phyloP scores from a whole-genome alignment of 2,329 filamentous ascomycete species.

The Colletotrichum higginsianum region DNA sequence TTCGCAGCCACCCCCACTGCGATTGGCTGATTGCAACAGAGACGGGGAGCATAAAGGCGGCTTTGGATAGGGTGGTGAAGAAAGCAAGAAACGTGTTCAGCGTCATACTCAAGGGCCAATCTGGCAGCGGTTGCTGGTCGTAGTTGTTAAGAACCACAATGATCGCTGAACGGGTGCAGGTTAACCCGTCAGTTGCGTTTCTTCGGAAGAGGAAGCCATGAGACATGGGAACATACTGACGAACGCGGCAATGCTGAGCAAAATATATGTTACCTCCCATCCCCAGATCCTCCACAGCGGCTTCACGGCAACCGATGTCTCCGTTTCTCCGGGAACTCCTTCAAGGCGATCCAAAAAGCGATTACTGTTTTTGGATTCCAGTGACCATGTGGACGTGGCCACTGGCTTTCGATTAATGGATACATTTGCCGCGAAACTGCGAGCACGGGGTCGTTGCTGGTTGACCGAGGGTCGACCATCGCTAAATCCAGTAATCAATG shows the following conservation, averaged over 20 bases:
- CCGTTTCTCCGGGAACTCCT: no score
- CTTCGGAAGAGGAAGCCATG: no score
- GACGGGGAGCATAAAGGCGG: constrained; percentile 36
- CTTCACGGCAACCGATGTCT: background rate
- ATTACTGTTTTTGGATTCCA: background rate
- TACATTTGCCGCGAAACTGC: background rate
- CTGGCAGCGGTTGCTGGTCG: constrained; percentile 8
- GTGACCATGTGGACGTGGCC: background rate
- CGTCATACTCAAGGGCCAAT: constrained; percentile 36
- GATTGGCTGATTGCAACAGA: constrained; percentile 38
- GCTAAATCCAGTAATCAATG: background rate
- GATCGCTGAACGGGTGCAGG: background rate
- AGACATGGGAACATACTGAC: background rate
- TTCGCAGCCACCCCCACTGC: constrained; percentile 41
- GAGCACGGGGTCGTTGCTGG: background rate
- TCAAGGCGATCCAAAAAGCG: no score
- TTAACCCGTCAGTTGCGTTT: background rate
- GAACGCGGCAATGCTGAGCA: background rate
- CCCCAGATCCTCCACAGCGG: background rate
- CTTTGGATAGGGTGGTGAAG: constrained; percentile 37
- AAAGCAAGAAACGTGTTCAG: constrained; percentile 43
- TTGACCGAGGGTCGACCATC: background rate
- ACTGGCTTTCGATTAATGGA: constrained; percentile 11
- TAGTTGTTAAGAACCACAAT: constrained; percentile 8
- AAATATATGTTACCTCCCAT: background rate